Conservation (phyloP, 2,329 filamentous ascomycete species). For the Onygena corvina region DNA sequence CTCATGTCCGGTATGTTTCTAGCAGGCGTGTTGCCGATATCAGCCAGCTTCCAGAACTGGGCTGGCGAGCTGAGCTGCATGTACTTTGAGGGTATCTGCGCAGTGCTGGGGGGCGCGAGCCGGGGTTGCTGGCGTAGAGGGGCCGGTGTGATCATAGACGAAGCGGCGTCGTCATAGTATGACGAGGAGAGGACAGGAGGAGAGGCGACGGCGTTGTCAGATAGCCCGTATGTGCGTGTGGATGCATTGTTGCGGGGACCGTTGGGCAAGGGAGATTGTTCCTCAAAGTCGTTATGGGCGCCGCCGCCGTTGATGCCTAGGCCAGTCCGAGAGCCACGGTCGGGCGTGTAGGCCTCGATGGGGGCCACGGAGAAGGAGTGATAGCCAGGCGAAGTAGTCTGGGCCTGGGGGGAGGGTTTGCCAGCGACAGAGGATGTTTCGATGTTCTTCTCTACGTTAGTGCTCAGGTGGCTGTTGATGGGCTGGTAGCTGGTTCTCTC, state of each 20-base stretch:
- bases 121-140: conserved; percentile 39
- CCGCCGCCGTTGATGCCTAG: conserved; percentile 22
- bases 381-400: conserved; percentile 31
- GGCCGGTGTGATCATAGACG: conserved; percentile 39
- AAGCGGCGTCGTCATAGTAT: conserved; percentile 37
- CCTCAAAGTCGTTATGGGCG: conserved; percentile 29
- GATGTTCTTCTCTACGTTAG: conserved; percentile 13
- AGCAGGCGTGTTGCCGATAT: conserved; percentile 37
- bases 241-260: conserved; percentile 19
- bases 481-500: conserved; percentile 30
- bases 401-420: conserved; percentile 30
- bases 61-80: conserved; percentile 42
- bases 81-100: conserved; percentile 40
- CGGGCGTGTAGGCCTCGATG: conserved; percentile 38
- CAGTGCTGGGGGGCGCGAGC: conserved; percentile 38
- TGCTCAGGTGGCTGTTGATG: conserved; percentile 23
- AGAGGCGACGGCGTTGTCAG: conserved; percentile 30
- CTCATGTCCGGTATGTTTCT: conserved; percentile 35
- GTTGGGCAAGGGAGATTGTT: conserved; percentile 26
- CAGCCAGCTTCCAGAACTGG: conserved; percentile 40
- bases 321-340: conserved; percentile 32
- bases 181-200: conserved; percentile 40
- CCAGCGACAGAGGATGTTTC: conserved; percentile 32
- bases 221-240: conserved; percentile 30
- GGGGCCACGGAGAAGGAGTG: conserved; percentile 33